phyloP scores from a whole-genome alignment of 345 rosid species.

The Arabis hirsuta region DNA sequence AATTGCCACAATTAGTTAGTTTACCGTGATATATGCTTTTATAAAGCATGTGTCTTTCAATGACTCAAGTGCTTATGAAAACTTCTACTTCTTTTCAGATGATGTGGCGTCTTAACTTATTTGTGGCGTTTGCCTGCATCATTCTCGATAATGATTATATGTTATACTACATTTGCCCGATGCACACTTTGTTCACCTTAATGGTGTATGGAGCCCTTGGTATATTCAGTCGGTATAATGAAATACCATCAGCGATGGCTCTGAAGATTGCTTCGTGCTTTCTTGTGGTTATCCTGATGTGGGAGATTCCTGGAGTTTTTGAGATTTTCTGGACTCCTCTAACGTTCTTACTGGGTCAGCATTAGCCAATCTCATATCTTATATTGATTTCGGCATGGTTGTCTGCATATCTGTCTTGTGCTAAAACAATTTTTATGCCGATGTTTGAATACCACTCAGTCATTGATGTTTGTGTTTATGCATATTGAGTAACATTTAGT shows the following conservation, averaged over 20 bases:
- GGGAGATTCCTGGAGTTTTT: conserved; percentile 97
- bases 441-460: conserved; percentile 12
- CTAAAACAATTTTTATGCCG: background rate
- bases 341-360: conserved; percentile 72
- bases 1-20: conserved; percentile 16
- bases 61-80: conserved; percentile 24
- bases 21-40: conserved; percentile 14
- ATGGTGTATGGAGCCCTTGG: conserved; percentile 99
- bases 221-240: conserved; percentile 79
- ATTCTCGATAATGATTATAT: conserved; percentile 92
- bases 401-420: conserved; percentile 11
- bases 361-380: conserved; percentile 15
- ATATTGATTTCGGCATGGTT: conserved; percentile 9
- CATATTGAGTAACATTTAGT: background rate
- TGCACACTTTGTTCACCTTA: conserved; percentile 96
- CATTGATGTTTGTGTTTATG: background rate
- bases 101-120: conserved; percentile 99
- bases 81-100: conserved; percentile 63
- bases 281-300: conserved; percentile 79
- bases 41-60: background rate
- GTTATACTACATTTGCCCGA: conserved; percentile 97
- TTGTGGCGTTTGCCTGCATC: conserved; percentile 85
- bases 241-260: conserved; percentile 89
- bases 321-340: conserved; percentile 86
- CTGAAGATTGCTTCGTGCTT: conserved; percentile 84